These are phyloP conservation scores for Thecamonas trahens DNA, from an alignment of 78 protist species.

Conservation along the genomic window DNA sequence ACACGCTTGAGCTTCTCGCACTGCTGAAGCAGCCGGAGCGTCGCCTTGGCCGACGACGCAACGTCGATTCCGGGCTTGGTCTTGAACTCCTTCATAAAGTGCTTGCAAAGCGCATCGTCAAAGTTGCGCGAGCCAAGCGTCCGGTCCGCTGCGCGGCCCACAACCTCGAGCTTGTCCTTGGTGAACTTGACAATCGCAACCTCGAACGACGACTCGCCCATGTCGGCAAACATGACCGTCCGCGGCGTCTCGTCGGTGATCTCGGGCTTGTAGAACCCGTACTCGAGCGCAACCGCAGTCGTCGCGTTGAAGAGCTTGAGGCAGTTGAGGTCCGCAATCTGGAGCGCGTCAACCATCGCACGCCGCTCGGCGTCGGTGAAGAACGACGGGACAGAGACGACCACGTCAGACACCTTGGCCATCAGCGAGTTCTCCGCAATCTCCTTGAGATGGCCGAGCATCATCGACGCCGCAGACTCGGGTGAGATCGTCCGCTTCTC, in stretches of 20 bases:
- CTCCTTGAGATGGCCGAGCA: conserved; percentile 56
- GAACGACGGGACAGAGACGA: conserved; percentile 73
- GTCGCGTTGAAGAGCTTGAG: conserved; percentile 80
- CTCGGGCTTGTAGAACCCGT: conserved; percentile 75
- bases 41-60: conserved; percentile 45
- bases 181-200: conserved; percentile 56
- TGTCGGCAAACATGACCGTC: conserved; percentile 69
- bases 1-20: conserved; percentile 79
- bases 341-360: conserved; percentile 72
- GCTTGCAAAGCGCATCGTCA: conserved; percentile 42
- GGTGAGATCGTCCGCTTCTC: conserved; percentile 49
- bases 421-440: conserved; percentile 48
- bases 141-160: conserved; percentile 42
- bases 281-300: conserved; percentile 84
- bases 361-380: conserved; percentile 81
- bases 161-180: conserved; percentile 70
- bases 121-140: conserved; percentile 75
- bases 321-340: conserved; percentile 80
- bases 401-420: conserved; percentile 48
- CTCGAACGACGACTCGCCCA: conserved; percentile 72
- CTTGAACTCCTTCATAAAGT: conserved; percentile 52
- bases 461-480: conserved; percentile 69
- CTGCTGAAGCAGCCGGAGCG: conserved; percentile 54
- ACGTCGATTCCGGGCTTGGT: conserved; percentile 72
- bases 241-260: conserved; percentile 60